Base-by-base conservation (phyloP, 1,284 basidiomycete species). In the Fomitiporia mediterranea region DNA sequence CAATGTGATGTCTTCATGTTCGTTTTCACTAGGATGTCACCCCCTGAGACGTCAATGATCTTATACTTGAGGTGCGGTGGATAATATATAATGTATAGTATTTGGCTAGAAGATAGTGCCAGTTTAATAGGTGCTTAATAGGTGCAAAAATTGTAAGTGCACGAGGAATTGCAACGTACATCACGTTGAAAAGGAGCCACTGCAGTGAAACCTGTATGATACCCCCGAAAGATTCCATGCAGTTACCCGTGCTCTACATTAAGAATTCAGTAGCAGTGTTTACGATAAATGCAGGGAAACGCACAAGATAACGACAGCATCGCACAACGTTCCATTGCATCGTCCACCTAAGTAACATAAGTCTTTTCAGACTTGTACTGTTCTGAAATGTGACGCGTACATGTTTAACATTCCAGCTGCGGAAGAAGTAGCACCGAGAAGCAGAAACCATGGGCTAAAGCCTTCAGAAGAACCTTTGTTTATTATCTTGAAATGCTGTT, bases 21-120 rank as follows among this genome's bases (percentile, higher is more conserved):
- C 1, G 73, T 78, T 68, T 79, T 82, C 61, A 76, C 63, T 48
- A 74, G 72, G 74, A 40, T 78, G 72, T 69, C 32, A 62, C 78
- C 74, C 32, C 78, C 66, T 42, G 75, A 71, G 17, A 79, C 65
- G 38, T 71, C 72, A n/a, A n/a, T n/a, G n/a, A n/a, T n/a, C 60
- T 70, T 74, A 67, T 86, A 91, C 68, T 94, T 93, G 62, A 88
- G 82, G 62, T 91, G 83, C 9, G 77, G 71, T 0, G 95, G 95
- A 67, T 94, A 99, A 77, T 95, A 99, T 44, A 90, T 73, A 71
- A 99, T 87, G 73, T 91, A 99, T 2, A 98, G 81, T 1, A 94
- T 79, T 57, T 97, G 78, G 47, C 94, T 97, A 64, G 6, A 21
- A 17, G 25, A n/a, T 5, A 21, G 17, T 27, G 34, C 34, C 35